A percentile compares a stretch with the other conserved stretches of the same genome.
These are phyloP conservation scores for Backusella westeae DNA, from an alignment of 192 early-diverging fungal genomes.

Conservation along the genomic window DNA sequence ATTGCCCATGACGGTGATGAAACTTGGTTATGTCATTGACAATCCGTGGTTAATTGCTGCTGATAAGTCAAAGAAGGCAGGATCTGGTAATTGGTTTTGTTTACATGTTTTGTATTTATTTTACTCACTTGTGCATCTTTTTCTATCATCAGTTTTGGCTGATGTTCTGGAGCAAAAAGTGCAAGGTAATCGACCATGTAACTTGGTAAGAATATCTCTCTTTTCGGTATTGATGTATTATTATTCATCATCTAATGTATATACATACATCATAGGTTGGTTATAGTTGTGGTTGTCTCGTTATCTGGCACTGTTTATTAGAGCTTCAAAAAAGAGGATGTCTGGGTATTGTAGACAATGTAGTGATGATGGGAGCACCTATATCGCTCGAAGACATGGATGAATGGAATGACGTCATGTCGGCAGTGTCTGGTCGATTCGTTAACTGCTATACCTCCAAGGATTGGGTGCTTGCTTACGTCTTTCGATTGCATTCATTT, in stretches of 20 bases:
- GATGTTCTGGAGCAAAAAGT: constrained; percentile 53
- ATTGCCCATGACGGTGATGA: constrained; percentile 48
- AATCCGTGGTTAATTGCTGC: constrained; percentile 58
- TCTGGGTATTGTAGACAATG: constrained; percentile 48
- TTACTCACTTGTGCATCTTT: background rate
- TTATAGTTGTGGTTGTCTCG: constrained; percentile 54
- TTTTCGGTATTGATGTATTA: background rate
- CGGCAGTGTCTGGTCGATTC: constrained; percentile 47
- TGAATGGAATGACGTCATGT: constrained; percentile 40
- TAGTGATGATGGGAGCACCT: constrained; percentile 54
- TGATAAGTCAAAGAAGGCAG: constrained; percentile 55
- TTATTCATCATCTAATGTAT: background rate
- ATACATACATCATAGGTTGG: constrained; percentile 34
- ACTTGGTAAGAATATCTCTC: constrained; percentile 32
- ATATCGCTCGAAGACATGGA: constrained; percentile 37
- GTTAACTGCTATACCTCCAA: constrained; percentile 54
- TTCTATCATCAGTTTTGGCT: constrained; percentile 40
- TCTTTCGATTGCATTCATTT: constrained; percentile 51
- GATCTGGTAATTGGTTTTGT: constrained; percentile 31
- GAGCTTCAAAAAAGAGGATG: constrained; percentile 44
- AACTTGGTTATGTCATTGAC: constrained; percentile 55
- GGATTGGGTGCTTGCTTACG: constrained; percentile 48
- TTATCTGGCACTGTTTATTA: constrained; percentile 55
- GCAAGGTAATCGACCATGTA: constrained; percentile 54
- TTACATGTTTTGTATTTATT: background rate